Evolutionary conservation across 2,329 filamentous ascomycete species (phyloP), one percentile per base, ranked within the genome.

Genomic region (Tolypocladium nubicola): DNA sequence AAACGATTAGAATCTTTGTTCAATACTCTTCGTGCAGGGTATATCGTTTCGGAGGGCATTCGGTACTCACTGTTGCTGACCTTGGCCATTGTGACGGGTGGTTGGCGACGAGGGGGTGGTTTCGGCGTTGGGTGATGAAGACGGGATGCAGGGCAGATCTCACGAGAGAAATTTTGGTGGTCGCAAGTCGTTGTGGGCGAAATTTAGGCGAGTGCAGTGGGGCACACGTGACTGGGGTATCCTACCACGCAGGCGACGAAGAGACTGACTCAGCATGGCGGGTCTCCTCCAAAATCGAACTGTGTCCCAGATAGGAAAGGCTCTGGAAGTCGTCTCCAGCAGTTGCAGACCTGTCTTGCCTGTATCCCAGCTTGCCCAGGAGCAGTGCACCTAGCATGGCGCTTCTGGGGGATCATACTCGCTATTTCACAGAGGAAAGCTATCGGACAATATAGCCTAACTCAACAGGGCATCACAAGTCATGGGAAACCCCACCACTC

Each of bases 21-120:
- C 23, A 37, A 30, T n/a, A 5, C 11, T n/a, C 33, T 30, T 35
- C 37, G n/a, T 30, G 21, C 40, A 57, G 39, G 21, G 47, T 11
- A 7, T 8, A 35, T 9, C 30, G 16, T 37, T 14, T 7, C 30
- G 10, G 4, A 23, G 26, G 53, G 35, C 21, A 26, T 26, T 38
- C n/a, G 52, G 23, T 52, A 71, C 80, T 65, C 75, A 83, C 80
- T 73, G 71, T 72, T 75, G 79, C 82, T 86, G 75, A 88, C 80
- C 78, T 89, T 89, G 73, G 79, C 83, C 87, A 89, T 89, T 76
- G 75, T 83, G 81, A 61, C 65, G 69, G 65, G 64, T 58, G 56
- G 61, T 66, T 65, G 62, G 63, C 62, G 67, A 65, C 58, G 63
- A 62, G 60, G 58, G 41, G 57, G 59, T 56, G 57, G 61, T 57